A percentile compares a stretch with the other conserved stretches of the same genome.
phyloP scores from a whole-genome alignment of 23 red algal genomes.

The Pyropia yezoensis region DNA sequence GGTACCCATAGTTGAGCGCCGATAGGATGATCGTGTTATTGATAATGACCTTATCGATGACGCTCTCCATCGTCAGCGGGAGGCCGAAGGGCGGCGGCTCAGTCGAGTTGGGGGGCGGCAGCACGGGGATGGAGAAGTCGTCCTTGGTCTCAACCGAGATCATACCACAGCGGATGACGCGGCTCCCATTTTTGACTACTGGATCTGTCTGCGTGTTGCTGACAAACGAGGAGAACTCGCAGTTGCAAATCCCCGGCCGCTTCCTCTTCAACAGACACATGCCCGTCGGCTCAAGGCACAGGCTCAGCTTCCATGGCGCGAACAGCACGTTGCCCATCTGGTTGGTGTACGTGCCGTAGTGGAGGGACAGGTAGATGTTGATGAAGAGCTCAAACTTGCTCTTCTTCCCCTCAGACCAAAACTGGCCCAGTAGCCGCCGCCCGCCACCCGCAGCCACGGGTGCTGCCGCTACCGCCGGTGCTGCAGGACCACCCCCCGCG shows the following conservation, averaged over 20 bases:
- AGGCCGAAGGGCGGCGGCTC: constrained; percentile 22
- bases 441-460: neutral
- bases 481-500: neutral
- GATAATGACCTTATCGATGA: constrained; percentile 14
- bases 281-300: constrained; percentile 48
- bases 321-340: constrained; percentile 79
- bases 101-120: neutral
- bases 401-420: constrained; percentile 76
- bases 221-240: constrained; percentile 73
- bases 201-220: constrained; percentile 72
- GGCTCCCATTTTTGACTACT: constrained; percentile 19
- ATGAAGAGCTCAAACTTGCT: constrained; percentile 84
- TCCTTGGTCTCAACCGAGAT: constrained; percentile 40
- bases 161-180: constrained; percentile 65
- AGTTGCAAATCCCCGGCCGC: constrained; percentile 68
- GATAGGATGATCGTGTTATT: constrained; percentile 57
- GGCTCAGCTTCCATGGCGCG: constrained; percentile 71
- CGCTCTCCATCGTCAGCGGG: constrained; percentile 26
- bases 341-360: constrained; percentile 66
- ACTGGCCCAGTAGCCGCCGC: constrained; percentile 13
- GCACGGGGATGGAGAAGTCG: constrained; percentile 48
- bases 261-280: constrained; percentile 59
- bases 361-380: constrained; percentile 80
- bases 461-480: neutral
- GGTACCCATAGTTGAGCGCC: constrained; percentile 82